phyloP scores from a whole-genome alignment of 805 yeast genomes.

The Citeromyces matritensis region DNA sequence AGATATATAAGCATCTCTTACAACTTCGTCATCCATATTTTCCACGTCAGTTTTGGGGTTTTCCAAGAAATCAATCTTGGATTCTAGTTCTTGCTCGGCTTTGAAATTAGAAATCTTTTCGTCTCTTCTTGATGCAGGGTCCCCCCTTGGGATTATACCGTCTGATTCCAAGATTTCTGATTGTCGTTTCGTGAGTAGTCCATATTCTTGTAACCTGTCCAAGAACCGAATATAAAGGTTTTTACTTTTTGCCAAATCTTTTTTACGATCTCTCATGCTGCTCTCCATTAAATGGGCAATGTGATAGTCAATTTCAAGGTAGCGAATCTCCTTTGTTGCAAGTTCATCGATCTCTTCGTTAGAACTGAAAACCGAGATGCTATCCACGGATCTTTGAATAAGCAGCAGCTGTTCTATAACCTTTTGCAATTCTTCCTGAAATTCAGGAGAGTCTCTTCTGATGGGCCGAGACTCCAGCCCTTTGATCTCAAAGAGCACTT shows the following conservation, averaged over 20 bases:
- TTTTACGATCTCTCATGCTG: constrained; percentile 9
- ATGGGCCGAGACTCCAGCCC: constrained; percentile 5
- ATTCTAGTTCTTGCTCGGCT: constrained; percentile 36
- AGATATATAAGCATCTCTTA: constrained; percentile 39
- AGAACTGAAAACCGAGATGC: constrained; percentile 47
- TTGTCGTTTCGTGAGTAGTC: constrained; percentile 21
- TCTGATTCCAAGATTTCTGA: constrained; percentile 20
- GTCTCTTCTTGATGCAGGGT: constrained; percentile 38
- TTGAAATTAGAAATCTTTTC: constrained; percentile 61
- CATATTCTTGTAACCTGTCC: constrained; percentile 26
- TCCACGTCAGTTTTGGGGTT: constrained; percentile 15
- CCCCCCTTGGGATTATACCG: constrained; percentile 14
- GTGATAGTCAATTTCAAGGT: constrained; percentile 42
- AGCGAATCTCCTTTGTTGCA: constrained; percentile 45
- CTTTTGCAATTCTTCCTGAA: constrained; percentile 18
- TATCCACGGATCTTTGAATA: constrained; percentile 25
- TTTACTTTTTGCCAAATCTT: constrained; percentile 24
- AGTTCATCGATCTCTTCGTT: constrained; percentile 66
- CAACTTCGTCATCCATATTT: constrained; percentile 45
- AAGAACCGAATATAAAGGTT: constrained; percentile 28
- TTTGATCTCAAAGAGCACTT: constrained; percentile 4
- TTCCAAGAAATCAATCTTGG: constrained; percentile 24
- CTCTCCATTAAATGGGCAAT: constrained; percentile 26
- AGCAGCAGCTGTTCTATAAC: constrained; percentile 25
- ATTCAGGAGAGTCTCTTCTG: constrained; percentile 10